Percentiles rank a stretch among this genome's conserved stretches.
Conservation (phyloP, 208 protist genomes). For the Tritrichomonas foetus region DNA sequence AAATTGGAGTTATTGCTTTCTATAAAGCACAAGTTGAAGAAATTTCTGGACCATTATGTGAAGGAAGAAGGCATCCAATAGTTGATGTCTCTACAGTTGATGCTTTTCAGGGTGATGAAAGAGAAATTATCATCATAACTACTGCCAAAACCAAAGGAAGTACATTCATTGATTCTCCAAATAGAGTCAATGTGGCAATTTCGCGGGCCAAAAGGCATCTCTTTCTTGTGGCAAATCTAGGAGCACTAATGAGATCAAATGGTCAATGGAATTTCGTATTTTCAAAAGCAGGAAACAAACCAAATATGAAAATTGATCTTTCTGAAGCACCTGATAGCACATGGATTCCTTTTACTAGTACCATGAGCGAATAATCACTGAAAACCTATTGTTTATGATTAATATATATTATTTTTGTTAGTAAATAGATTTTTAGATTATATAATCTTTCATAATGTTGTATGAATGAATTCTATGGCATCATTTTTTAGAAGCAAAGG, state of each 20-base stretch:
- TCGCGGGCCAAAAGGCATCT: neutral
- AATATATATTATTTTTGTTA: too few species aligned
- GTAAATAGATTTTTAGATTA: too few species aligned
- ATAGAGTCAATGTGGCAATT: neutral
- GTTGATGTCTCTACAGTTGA: constrained; percentile 48
- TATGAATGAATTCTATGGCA: too few species aligned
- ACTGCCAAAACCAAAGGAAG: neutral
- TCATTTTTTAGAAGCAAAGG: too few species aligned
- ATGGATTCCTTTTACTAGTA: too few species aligned
- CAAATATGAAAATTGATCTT: too few species aligned
- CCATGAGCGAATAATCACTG: too few species aligned
- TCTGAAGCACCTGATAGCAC: too few species aligned
- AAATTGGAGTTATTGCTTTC: neutral
- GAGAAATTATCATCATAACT: constrained; percentile 6
- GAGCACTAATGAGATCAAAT: neutral
- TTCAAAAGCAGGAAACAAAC: neutral
- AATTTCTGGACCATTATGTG: neutral
- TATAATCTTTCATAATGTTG: too few species aligned
- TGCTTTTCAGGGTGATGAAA: constrained; percentile 47
- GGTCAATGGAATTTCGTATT: neutral
- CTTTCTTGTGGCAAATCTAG: neutral
- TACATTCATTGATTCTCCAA: neutral
- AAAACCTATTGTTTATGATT: too few species aligned
- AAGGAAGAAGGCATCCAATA: neutral
- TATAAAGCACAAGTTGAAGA: neutral